A percentile compares a stretch with the other conserved stretches of the same genome.
phyloP scores from a whole-genome alignment of 2,329 filamentous ascomycete genomes.

The Fusarium sacchari region DNA sequence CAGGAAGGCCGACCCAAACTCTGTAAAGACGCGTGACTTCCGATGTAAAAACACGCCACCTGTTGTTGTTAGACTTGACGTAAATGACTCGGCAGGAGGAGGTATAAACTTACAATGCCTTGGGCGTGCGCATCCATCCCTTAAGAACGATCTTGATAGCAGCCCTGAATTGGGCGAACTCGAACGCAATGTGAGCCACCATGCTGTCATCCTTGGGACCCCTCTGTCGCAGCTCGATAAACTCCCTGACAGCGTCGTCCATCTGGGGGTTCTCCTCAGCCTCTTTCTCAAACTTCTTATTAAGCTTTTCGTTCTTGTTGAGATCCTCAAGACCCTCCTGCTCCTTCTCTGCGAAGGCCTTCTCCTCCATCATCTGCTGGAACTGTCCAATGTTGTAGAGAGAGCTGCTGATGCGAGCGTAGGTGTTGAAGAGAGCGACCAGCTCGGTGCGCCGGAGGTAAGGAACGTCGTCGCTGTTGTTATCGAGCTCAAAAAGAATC shows the following conservation, averaged over 20 bases:
- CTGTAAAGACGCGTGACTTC: conserved; percentile 61
- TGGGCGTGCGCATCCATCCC: conserved; percentile 77
- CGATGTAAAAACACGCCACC: conserved; percentile 55
- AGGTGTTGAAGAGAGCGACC: conserved; percentile 93
- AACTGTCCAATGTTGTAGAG: conserved; percentile 81
- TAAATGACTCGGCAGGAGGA: not conserved
- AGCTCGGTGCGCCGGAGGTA: conserved; percentile 87
- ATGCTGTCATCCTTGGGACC: conserved; percentile 49
- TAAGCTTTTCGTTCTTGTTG: conserved; percentile 46
- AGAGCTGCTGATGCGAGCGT: conserved; percentile 86
- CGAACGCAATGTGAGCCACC: conserved; percentile 68
- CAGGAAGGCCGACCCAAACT: conserved; percentile 63
- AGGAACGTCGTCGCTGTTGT: conserved; percentile 71
- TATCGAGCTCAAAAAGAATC: conserved; percentile 93
- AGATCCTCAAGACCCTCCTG: conserved; percentile 46
- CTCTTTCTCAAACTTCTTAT: conserved; percentile 42
- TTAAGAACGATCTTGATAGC: conserved; percentile 73
- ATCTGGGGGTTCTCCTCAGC: conserved; percentile 48
- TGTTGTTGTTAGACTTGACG: conserved; percentile 36
- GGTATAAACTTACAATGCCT: conserved; percentile 69
- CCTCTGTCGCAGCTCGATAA: conserved; percentile 48
- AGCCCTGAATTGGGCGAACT: conserved; percentile 70
- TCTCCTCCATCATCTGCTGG: conserved; percentile 60
- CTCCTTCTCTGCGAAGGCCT: conserved; percentile 37
- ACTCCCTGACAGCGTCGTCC: conserved; percentile 52